These are phyloP conservation scores for Syncephalis plumigaleata DNA, from an alignment of 371 early-diverging fungal species.

Conservation along the genomic window DNA sequence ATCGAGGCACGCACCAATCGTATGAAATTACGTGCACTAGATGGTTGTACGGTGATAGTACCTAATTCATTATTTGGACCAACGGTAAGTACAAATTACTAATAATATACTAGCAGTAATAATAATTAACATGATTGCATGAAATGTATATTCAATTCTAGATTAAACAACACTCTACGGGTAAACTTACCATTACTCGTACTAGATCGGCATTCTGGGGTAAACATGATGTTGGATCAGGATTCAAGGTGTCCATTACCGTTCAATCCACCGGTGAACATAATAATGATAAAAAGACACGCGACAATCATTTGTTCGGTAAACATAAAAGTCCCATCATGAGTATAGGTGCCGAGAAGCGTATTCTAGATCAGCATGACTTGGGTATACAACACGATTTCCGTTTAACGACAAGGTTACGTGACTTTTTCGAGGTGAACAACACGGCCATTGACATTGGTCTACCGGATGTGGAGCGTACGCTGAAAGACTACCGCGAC, in stretches of 20 bases:
- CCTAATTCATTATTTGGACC: conserved; percentile 20
- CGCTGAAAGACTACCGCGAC: conserved; percentile 17
- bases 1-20: conserved; percentile 20
- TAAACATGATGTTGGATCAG: conserved; percentile 25
- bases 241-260: conserved; percentile 20
- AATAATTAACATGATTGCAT: too few relatives aligned
- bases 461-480: conserved; percentile 11
- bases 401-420: conserved; percentile 16
- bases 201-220: conserved; percentile 16
- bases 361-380: conserved; percentile 17
- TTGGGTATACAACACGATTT: conserved; percentile 9
- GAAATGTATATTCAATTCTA: too few relatives aligned
- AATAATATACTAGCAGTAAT: too few relatives aligned
- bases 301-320: conserved; percentile 11
- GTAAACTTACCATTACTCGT: conserved; percentile 20
- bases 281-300: conserved; percentile 11
- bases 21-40: conserved; percentile 26
- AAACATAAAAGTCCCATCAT: conserved; percentile 14
- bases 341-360: conserved; percentile 4
- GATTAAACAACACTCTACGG: conserved; percentile 14
- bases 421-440: conserved; percentile 25
- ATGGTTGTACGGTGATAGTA: conserved; percentile 26
- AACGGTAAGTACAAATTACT: conserved; percentile 18
- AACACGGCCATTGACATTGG: conserved; percentile 17
- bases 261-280: conserved; percentile 2